These are phyloP conservation scores for Cryptococcus depauperatus DNA, from an alignment of 1,284 basidiomycete genomes.

Conservation along the genomic window DNA sequence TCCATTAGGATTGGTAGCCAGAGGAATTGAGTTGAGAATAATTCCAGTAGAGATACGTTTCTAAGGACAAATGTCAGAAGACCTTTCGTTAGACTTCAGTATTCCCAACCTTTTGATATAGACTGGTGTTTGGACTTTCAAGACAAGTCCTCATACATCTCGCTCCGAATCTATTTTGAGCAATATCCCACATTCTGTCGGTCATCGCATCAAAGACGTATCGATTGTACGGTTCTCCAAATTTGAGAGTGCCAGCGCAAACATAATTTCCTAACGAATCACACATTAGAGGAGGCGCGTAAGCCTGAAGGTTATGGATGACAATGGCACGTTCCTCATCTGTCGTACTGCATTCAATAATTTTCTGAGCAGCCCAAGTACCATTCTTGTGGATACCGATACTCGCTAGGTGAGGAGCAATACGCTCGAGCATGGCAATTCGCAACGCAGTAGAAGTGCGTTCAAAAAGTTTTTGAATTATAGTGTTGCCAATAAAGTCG, in stretches of 20 bases:
- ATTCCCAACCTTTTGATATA: slow-evolving; percentile 65
- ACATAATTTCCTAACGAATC: slow-evolving; percentile 99
- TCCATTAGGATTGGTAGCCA: slow-evolving; percentile 96
- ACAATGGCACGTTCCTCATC: slow-evolving; percentile 81
- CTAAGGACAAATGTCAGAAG: slow-evolving; percentile 22
- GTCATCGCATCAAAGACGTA: slow-evolving; percentile 98
- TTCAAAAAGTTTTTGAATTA: slow-evolving; percentile 94
- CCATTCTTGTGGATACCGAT: slow-evolving; percentile 99
- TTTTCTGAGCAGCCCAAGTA: slow-evolving; percentile 99
- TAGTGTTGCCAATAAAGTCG: slow-evolving; percentile 98
- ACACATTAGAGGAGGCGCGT: slow-evolving; percentile 84
- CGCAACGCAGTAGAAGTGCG: slow-evolving; percentile 69
- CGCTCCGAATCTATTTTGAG: slow-evolving; percentile 86
- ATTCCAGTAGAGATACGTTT: slow-evolving; percentile 90
- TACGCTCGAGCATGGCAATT: slow-evolving; percentile 83
- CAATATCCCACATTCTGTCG: slow-evolving; percentile 96
- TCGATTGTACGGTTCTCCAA: slow-evolving; percentile 78
- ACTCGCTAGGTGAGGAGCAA: slow-evolving; percentile 89
- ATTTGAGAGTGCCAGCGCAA: slow-evolving; percentile 73
- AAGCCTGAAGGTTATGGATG: slow-evolving; percentile 77
- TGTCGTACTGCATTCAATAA: slow-evolving; percentile 89
- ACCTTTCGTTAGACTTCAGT: neutral
- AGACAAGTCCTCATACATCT: slow-evolving; percentile 95
- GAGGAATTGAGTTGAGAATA: slow-evolving; percentile 92
- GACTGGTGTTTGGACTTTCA: slow-evolving; percentile 73